phyloP scores from a whole-genome alignment of 2,329 filamentous ascomycete species.

The Fusarium sp. region DNA sequence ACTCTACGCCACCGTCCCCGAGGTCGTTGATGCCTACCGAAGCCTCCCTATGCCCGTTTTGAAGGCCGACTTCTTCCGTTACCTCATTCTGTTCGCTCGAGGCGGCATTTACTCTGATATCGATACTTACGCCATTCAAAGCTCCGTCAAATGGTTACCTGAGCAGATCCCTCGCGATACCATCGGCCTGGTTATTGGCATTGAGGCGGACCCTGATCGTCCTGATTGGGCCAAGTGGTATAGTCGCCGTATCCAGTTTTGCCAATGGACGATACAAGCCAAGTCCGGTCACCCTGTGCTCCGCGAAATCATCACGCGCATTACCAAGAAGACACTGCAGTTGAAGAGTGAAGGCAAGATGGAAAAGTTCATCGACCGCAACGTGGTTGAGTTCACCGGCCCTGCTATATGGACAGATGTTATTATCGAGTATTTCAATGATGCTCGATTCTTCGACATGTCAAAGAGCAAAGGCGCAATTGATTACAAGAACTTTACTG shows the following conservation, averaged over 20 bases:
- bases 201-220: slow-evolving; percentile 95
- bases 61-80: slow-evolving; percentile 84
- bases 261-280: slow-evolving; percentile 97
- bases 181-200: slow-evolving; percentile 90
- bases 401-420: slow-evolving; percentile 94
- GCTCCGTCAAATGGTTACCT: slow-evolving; percentile 89
- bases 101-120: slow-evolving; percentile 87
- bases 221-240: slow-evolving; percentile 97
- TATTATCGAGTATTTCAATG: slow-evolving; percentile 94
- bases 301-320: slow-evolving; percentile 85
- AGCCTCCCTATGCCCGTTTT: slow-evolving; percentile 78
- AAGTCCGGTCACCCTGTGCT: slow-evolving; percentile 95
- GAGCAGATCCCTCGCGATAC: slow-evolving; percentile 77
- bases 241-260: slow-evolving; percentile 95
- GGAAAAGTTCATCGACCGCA: slow-evolving; percentile 69
- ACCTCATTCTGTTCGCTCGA: slow-evolving; percentile 72
- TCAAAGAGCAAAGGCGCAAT: slow-evolving; percentile 76
- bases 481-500: slow-evolving; percentile 89
- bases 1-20: slow-evolving; percentile 84
- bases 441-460: slow-evolving; percentile 88
- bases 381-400: slow-evolving; percentile 92
- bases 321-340: slow-evolving; percentile 83
- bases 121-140: slow-evolving; percentile 86
- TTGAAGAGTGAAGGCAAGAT: slow-evolving; percentile 77
- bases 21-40: slow-evolving; percentile 81